Evolutionary conservation across 371 early-diverging fungal genomes (phyloP), one percentile per base, ranked within the genome.

Genomic region (Umbelopsis sp.): DNA sequence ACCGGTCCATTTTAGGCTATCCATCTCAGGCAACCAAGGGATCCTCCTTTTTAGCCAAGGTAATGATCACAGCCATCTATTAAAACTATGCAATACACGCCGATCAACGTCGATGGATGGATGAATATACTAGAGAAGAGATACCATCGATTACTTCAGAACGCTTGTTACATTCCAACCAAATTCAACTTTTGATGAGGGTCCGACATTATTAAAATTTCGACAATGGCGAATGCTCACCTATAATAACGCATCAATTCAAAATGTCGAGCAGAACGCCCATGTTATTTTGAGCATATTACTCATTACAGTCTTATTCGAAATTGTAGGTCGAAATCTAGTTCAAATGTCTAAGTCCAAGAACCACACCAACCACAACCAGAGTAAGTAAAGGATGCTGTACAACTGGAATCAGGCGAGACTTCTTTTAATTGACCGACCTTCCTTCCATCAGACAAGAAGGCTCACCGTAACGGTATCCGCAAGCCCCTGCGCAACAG

Each of bases 301-400:
- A 41, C 7, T 41, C 12, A 41, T 10, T 41, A 10, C 41, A 62
- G 10, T 53, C 29, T 71, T 45, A 16, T 24, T 53, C 24, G 9
- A 29, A 29, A 0, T n/a, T 50, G 3, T 57, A 72, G 67, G 65
- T 50, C 65, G 65, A 69, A 29, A 68, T 37, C 62, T 65, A 68
- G 71, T 74, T 76, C 76, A 77, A 95, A 57, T 97, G 97, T 85
- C 97, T 85, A 97, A 97, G 92, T 93, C 94, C 71, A 97, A 98
- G 96, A 99, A 99, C 92, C 99, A 99, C 93, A 99, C 99, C 87
- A 99, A 99, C 93, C 97, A 98, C 94, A 99, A 99, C 94, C 99
- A 72, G 70, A 63, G 63, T 57, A 70, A 68, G 65, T 70, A n/a
- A 25, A 37, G 24, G 8, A 22, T 38, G 14, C 14, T 8, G 5